Base-by-base conservation (phyloP, 192 early-diverging fungal species). In the Gamsiella multidivaricata region DNA sequence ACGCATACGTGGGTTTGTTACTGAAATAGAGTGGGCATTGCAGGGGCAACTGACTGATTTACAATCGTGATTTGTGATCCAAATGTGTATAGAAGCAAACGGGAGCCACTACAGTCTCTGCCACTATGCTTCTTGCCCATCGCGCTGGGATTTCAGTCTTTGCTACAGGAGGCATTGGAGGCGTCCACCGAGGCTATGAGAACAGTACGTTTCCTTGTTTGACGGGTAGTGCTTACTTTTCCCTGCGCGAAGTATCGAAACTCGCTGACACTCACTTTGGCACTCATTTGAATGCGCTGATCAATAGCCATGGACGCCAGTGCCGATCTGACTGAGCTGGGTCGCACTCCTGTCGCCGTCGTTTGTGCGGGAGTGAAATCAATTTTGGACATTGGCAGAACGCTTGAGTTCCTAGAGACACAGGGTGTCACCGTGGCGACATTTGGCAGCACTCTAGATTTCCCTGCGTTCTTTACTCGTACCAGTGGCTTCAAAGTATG, bases 101-200 rank as follows among this genome's bases (percentile, higher is more conserved):
- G 3, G 97, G 97, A 0, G 91, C 94, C 7, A 99, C 97, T 0
- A 99, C 97, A 1, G 97, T 99, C 15, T 89, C 96, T 15, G 90
- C 90, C 7, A 99, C 96, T 0, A 94, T 97, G 91, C 57, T 94
- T n/a, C 86, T 92, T 6, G 96, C 97, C 4, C 87, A 95, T 65
- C 73, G 79, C 46, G 94, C 91, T 8, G 96, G 95, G 2, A 99
- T 99, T 56, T 67, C 74, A 36, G 82, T 99, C 0, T 99, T 99
- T 87, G 96, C 93, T 9, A 99, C 97, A 6, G 97, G 97, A 20
- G 97, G 97, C 7, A 98, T 99, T 57, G 97, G 97, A 39, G 97
- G 97, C 34, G 96, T 95, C 32, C 95, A 97, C 61, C 88, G 96
- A 10, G 94, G 91, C 10, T 94, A 87, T 17, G 89, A 91, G 76